These are phyloP conservation scores for Pinguiococcus pyrenoidosus DNA, from an alignment of 108 stramenopile species.

Conservation along the genomic window DNA sequence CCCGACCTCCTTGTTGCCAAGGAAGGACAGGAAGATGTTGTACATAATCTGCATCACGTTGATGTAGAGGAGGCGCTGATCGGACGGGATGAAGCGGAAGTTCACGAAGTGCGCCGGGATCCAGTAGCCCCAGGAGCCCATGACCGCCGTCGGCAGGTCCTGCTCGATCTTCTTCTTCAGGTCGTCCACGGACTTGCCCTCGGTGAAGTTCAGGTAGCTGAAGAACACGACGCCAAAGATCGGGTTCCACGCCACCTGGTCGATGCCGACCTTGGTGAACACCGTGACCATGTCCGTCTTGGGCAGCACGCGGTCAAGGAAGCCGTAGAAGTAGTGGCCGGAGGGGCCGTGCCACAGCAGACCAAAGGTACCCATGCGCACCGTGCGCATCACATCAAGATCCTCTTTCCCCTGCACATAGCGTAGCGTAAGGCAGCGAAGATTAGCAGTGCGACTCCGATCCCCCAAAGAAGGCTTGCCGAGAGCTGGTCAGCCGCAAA, in stretches of 20 bases:
- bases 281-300: conserved; percentile 50
- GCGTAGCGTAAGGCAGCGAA: no score
- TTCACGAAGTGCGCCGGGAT: conserved; percentile 87
- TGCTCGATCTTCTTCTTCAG: conserved; percentile 78
- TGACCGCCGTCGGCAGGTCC: conserved; percentile 78
- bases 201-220: conserved; percentile 82
- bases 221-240: conserved; percentile 94
- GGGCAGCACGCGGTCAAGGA: conserved; percentile 68
- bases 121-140: conserved; percentile 89
- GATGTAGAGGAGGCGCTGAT: conserved; percentile 90
- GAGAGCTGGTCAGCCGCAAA: no score
- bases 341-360: conserved; percentile 93
- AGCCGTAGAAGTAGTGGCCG: conserved; percentile 97
- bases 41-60: conserved; percentile 90
- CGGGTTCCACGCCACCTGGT: conserved; percentile 70
- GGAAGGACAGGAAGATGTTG: conserved; percentile 94
- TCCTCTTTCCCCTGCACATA: no score
- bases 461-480: no score
- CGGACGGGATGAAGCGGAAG: conserved; percentile 87
- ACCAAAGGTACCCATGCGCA: conserved; percentile 73
- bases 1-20: conserved; percentile 73
- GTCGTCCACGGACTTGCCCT: conserved; percentile 65
- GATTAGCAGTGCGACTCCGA: no score
- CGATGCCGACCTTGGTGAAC: conserved; percentile 75
- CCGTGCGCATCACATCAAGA: conserved; percentile 78